Percentiles rank a stretch among this genome's conserved stretches.
Evolutionary conservation across 805 yeast species (phyloP).

Genomic region (Hanseniaspora clermontiae): DNA sequence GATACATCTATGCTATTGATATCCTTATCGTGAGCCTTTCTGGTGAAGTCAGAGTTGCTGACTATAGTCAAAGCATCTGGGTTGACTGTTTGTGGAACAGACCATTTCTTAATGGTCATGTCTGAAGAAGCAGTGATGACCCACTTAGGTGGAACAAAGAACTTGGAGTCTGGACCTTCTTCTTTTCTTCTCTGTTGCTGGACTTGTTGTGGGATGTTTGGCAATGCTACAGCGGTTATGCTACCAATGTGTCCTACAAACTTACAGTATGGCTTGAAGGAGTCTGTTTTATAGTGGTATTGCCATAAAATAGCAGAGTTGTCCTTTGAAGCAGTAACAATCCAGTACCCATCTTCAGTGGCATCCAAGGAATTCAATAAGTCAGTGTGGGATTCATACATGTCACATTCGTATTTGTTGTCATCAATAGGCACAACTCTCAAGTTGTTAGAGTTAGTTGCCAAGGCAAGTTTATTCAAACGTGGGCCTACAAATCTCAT

Average conservation of each 20-base stretch:
- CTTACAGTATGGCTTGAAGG: slow-evolving; percentile 39
- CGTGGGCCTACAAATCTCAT: slow-evolving; percentile 61
- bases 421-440: slow-evolving; percentile 47
- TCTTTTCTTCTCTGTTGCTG: slow-evolving; percentile 14
- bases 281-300: slow-evolving; percentile 34
- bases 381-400: slow-evolving; percentile 75
- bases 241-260: slow-evolving; percentile 82
- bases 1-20: slow-evolving; percentile 80
- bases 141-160: slow-evolving; percentile 41
- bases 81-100: slow-evolving; percentile 38
- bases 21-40: slow-evolving; percentile 94
- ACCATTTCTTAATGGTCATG: slow-evolving; percentile 77
- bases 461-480: slow-evolving; percentile 53
- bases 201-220: slow-evolving; percentile 30
- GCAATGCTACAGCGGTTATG: slow-evolving; percentile 68
- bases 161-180: slow-evolving; percentile 18
- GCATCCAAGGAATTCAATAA: slow-evolving; percentile 69
- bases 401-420: slow-evolving; percentile 45
- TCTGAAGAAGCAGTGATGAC: slow-evolving; percentile 76
- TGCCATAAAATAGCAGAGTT: slow-evolving; percentile 74
- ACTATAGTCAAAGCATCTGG: slow-evolving; percentile 26
- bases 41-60: slow-evolving; percentile 66
- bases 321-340: slow-evolving; percentile 87
- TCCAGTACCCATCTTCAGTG: slow-evolving; percentile 72
- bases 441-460: slow-evolving; percentile 85